Evolutionary conservation across 2,329 filamentous ascomycete genomes (phyloP), one percentile per base, ranked within the genome.

Genomic region (Cytospora piceae): DNA sequence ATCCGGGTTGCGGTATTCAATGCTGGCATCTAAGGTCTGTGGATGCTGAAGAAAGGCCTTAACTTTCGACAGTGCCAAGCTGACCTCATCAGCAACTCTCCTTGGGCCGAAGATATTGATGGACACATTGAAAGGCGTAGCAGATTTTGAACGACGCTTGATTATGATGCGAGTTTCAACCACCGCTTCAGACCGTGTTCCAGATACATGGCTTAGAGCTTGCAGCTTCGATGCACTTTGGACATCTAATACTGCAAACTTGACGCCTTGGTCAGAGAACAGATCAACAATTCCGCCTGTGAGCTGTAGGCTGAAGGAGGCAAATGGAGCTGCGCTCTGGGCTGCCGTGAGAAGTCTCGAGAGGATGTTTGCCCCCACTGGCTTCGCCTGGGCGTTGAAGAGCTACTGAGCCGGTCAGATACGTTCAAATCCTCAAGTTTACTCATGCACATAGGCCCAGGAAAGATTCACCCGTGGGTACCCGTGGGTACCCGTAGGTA

Each of bases 1-100:
- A n/a, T 58, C 56, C 32, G 56, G 56, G 7, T 58, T 58, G 14
- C 22, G 9, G 56, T 58, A 58, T 20, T 58, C 56, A 20, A 58
- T n/a, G 7, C 11, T 14, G 17, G 4, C 2, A 22, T 49, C 8
- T 37, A 58, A 32, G n/a, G 39, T 2, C 12, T 58, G 14, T 12
- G 56, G 56, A 15, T 58, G 56, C 39, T 58, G 56, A n/a, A 58
- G 39, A 7, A 58, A 58, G 1, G 39, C 56, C 2, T 49, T 14
- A 8, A 49, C 56, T 22, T 49, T 49, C 0, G 56, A 31, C 11
- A 58, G 17, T 4, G 56, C 37, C 24, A 0, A 2, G 3, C 37
- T 46, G 1, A 58, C 27, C 3, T 49, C 56, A 15, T 49, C 56
- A 22, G 56, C 27, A 22, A 42, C 39, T 0, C 15, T 22, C 17